These are phyloP conservation scores for Sonneratia caseolaris DNA, from an alignment of 345 rosid genomes.

Conservation along the genomic window DNA sequence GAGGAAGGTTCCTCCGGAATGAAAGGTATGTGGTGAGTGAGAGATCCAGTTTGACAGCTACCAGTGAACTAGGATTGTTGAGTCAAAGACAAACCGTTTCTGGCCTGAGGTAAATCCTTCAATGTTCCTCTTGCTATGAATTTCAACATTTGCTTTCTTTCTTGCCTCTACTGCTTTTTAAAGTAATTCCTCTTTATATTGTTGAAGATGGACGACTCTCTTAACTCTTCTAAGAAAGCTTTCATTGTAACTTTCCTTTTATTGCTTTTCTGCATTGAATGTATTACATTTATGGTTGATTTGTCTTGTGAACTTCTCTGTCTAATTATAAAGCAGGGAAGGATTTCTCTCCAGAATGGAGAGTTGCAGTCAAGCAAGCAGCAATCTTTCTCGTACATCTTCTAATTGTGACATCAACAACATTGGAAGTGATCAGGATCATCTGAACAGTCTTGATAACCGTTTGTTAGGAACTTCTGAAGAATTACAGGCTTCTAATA, in stretches of 20 bases:
- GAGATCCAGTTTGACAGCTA: conserved; percentile 54
- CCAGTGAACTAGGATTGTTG: conserved; percentile 77
- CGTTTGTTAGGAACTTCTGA: conserved; percentile 23
- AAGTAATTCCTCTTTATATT: neutral
- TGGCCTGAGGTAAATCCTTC: conserved; percentile 60
- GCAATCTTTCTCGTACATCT: conserved; percentile 46
- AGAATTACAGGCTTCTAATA: conserved; percentile 22
- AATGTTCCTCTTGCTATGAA: neutral
- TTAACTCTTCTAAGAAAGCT: neutral
- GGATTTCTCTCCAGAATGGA: conserved; percentile 76
- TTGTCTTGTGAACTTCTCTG: neutral
- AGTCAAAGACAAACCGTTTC: conserved; percentile 84
- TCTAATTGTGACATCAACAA: conserved; percentile 39
- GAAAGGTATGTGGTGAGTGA: conserved; percentile 38
- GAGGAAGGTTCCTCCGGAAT: conserved; percentile 94
- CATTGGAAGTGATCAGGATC: conserved; percentile 28
- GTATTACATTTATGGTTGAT: neutral
- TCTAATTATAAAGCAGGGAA: conserved; percentile 40
- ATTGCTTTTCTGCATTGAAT: neutral
- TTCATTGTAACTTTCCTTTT: neutral
- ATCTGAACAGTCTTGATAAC: conserved; percentile 20
- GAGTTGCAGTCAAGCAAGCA: conserved; percentile 40
- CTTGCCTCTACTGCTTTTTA: neutral
- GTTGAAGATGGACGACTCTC: neutral
- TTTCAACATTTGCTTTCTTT: neutral